These are phyloP conservation scores for Leccinum solheimii DNA, from an alignment of 1,284 basidiomycete species.

Conservation along the genomic window DNA sequence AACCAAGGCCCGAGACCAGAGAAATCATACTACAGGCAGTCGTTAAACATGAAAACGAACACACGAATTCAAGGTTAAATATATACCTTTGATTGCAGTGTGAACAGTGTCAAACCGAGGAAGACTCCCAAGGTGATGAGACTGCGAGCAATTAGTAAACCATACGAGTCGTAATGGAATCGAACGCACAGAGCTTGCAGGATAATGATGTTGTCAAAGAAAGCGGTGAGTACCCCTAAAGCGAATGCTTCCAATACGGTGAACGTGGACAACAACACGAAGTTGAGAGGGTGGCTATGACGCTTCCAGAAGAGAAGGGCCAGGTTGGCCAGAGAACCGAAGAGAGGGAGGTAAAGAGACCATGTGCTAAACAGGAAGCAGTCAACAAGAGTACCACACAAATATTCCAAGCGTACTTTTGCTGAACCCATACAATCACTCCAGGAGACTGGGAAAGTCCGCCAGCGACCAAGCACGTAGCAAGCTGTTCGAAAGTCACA, in stretches of 20 bases:
- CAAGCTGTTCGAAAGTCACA: constrained; percentile 46
- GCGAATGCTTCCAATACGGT: constrained; percentile 80
- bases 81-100: constrained; percentile 75
- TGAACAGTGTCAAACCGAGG: constrained; percentile 84
- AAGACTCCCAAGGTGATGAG: constrained; percentile 87
- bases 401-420: constrained; percentile 50
- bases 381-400: constrained; percentile 3
- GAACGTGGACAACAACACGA: constrained; percentile 75
- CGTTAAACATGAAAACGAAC: not conserved
- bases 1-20: constrained; percentile 82
- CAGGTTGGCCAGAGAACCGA: constrained; percentile 74
- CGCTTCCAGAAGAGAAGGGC: constrained; percentile 85
- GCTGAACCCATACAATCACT: constrained; percentile 64
- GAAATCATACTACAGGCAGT: constrained; percentile 72
- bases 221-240: constrained; percentile 76
- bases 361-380: constrained; percentile 51
- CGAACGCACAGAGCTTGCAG: constrained; percentile 75
- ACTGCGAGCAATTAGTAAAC: constrained; percentile 38
- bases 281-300: constrained; percentile 81
- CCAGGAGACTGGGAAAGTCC: constrained; percentile 58
- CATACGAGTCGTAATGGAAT: not conserved
- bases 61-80: not conserved
- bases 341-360: constrained; percentile 73
- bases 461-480: constrained; percentile 70
- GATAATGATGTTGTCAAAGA: constrained; percentile 76